A percentile compares a stretch with the other conserved stretches of the same genome.
Evolutionary conservation across 805 yeast genomes (phyloP).

Genomic region (Myxozyma neotropica): DNA sequence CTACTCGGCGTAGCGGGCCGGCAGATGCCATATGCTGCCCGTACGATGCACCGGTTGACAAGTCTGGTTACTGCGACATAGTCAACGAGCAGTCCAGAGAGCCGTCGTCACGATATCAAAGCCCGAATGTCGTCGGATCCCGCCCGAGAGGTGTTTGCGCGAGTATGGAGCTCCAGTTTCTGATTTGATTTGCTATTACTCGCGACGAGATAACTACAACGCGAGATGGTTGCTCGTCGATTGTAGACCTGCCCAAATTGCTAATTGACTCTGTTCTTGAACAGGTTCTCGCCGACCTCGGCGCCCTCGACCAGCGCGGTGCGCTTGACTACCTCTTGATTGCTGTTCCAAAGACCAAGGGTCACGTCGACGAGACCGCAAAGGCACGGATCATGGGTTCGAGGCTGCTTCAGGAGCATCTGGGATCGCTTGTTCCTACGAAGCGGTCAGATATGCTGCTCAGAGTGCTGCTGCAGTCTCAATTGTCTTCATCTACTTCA

Average conservation of each 20-base stretch:
- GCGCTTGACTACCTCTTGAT: conserved; percentile 6
- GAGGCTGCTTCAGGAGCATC: not conserved
- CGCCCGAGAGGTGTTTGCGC: not conserved
- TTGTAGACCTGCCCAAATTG: too few species aligned
- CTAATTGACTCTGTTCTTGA: not conserved
- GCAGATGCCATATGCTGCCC: too few species aligned
- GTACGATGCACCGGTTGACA: too few species aligned
- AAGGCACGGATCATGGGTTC: not conserved
- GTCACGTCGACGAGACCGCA: not conserved
- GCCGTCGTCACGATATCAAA: too few species aligned
- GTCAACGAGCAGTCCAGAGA: too few species aligned
- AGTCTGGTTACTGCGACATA: too few species aligned
- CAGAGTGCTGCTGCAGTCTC: not conserved
- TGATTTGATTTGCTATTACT: too few species aligned
- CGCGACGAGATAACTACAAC: too few species aligned
- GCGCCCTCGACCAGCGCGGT: conserved; percentile 2
- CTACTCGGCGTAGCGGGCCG: too few species aligned
- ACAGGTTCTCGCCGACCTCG: conserved; percentile 6
- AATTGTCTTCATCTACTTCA: too few species aligned
- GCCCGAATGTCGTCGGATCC: too few species aligned
- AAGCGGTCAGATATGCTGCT: not conserved
- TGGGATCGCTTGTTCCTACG: not conserved
- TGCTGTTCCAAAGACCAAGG: not conserved
- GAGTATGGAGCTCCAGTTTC: not conserved
- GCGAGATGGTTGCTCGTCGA: too few species aligned